A percentile compares a stretch with the other conserved stretches of the same genome.
Conservation (phyloP, 164 flowering plant species). For the Liriodendron chinense region DNA sequence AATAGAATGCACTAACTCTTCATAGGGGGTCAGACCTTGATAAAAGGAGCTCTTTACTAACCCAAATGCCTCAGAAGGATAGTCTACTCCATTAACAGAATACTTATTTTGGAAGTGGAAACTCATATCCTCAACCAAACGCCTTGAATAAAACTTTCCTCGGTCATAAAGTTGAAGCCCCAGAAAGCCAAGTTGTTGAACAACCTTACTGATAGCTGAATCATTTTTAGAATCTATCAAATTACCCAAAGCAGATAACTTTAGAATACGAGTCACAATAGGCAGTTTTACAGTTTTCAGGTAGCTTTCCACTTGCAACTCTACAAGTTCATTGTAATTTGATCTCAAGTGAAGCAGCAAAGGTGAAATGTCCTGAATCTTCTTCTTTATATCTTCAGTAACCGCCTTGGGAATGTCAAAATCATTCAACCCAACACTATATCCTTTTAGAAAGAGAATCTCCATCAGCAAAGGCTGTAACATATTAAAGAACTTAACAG, state of each 20-base stretch:
- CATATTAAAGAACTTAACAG: slow-evolving; percentile 52
- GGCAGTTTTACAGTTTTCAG: slow-evolving; percentile 38
- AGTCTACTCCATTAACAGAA: slow-evolving; percentile 33
- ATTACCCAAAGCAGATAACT: slow-evolving; percentile 52
- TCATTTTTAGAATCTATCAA: slow-evolving; percentile 76
- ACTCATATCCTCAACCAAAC: slow-evolving; percentile 57
- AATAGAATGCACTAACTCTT: slow-evolving; percentile 73
- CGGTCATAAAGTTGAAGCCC: slow-evolving; percentile 67
- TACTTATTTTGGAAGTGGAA: slow-evolving; percentile 41
- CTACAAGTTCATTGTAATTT: slow-evolving; percentile 50
- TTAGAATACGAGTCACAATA: slow-evolving; percentile 38
- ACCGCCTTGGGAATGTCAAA: slow-evolving; percentile 35
- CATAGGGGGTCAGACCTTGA: slow-evolving; percentile 80
- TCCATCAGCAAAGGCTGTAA: slow-evolving; percentile 92
- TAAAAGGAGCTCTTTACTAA: slow-evolving; percentile 57
- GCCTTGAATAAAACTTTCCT: slow-evolving; percentile 66
- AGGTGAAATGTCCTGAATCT: slow-evolving; percentile 36
- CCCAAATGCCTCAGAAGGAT: slow-evolving; percentile 65
- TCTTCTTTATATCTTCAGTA: slow-evolving; percentile 21
- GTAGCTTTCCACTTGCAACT: slow-evolving; percentile 53
- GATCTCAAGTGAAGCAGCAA: slow-evolving; percentile 45
- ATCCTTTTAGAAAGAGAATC: slow-evolving; percentile 56
- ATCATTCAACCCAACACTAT: slow-evolving; percentile 66
- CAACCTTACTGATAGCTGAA: slow-evolving; percentile 59
- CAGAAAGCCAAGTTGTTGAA: slow-evolving; percentile 80